These are phyloP conservation scores for Microascus cirrosus DNA, from an alignment of 2,329 filamentous ascomycete species.

Conservation along the genomic window DNA sequence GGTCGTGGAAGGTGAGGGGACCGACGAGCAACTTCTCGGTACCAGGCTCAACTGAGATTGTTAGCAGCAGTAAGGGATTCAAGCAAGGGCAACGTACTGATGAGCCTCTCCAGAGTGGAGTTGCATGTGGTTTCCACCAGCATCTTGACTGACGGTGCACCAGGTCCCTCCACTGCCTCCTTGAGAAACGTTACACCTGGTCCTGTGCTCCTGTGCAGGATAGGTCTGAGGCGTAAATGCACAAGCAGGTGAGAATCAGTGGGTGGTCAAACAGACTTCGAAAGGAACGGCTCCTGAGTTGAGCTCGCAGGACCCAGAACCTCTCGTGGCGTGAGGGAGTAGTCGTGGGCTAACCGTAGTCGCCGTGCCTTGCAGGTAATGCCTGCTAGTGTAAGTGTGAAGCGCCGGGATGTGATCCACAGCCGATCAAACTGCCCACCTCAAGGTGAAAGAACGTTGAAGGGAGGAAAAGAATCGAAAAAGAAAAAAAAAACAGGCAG, in stretches of 20 bases:
- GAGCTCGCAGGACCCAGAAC: background rate
- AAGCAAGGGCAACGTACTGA: conserved; percentile 18
- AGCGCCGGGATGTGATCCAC: background rate
- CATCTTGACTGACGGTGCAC: conserved; percentile 1
- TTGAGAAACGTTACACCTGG: background rate
- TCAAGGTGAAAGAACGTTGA: background rate
- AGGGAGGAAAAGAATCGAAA: background rate
- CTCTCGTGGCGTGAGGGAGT: no score
- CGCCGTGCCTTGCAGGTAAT: no score
- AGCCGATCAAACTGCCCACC: background rate
- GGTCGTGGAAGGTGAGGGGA: conserved; percentile 39
- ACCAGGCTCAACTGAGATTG: conserved; percentile 24
- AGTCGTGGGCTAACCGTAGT: no score
- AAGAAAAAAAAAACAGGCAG: background rate
- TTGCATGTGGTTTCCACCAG: conserved; percentile 28
- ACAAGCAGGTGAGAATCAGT: background rate
- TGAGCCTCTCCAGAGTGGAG: conserved; percentile 29
- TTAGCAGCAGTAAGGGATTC: background rate
- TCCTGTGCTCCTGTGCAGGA: background rate
- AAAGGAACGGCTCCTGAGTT: background rate
- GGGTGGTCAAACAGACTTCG: background rate
- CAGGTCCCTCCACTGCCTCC: background rate
- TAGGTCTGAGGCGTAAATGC: background rate
- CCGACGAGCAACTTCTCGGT: conserved; percentile 36
- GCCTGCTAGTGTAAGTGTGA: background rate